phyloP scores from a whole-genome alignment of 495 filamentous ascomycete genomes.

The Parmelia sp. region DNA sequence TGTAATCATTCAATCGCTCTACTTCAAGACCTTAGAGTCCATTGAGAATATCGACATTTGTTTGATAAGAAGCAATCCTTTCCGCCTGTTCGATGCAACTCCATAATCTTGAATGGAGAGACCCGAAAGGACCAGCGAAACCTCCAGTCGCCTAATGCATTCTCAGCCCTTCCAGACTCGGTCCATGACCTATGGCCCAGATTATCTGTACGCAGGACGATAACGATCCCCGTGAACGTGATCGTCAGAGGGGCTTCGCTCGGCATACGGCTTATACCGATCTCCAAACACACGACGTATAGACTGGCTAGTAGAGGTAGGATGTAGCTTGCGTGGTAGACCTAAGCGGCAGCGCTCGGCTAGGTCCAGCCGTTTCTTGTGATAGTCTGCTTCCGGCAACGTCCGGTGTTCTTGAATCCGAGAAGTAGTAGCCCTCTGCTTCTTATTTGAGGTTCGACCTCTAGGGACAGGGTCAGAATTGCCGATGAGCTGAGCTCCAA shows the following conservation, averaged over 20 bases:
- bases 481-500: constrained; percentile 14
- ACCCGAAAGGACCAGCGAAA: neutral
- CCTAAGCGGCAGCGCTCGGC: neutral
- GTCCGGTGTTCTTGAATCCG: constrained; percentile 30
- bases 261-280: neutral
- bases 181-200: too few species aligned
- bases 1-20: neutral
- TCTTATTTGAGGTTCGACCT: neutral
- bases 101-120: neutral
- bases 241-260: neutral
- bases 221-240: constrained; percentile 6
- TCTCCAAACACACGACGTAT: neutral
- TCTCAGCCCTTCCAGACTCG: too few species aligned
- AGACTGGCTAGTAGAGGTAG: neutral
- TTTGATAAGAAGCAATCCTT: neutral
- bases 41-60: neutral
- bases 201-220: constrained; percentile 3
- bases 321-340: neutral
- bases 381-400: constrained; percentile 26
- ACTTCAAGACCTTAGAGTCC: neutral
- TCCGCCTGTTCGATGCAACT: neutral
- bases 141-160: neutral
- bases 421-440: constrained; percentile 11
- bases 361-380: constrained; percentile 5
- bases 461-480: constrained; percentile 17